A percentile compares a stretch with the other conserved stretches of the same genome.
These are phyloP conservation scores for Thraustotheca clavata DNA, from an alignment of 352 stramenopile species.

Conservation along the genomic window DNA sequence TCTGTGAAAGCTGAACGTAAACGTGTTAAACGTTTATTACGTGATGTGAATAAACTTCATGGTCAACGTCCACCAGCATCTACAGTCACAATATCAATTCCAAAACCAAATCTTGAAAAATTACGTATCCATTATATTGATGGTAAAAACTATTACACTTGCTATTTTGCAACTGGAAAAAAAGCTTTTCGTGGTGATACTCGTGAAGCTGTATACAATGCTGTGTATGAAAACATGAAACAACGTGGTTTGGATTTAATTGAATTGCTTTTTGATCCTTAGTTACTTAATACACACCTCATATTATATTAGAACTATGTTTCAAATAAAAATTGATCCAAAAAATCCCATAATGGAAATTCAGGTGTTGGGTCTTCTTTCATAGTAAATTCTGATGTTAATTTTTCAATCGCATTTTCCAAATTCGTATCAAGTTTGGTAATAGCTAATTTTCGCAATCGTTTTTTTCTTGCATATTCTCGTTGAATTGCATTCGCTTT, in stretches of 20 bases:
- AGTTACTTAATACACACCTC: no score
- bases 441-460: slow-evolving; percentile 22
- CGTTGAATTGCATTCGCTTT: slow-evolving; percentile 25
- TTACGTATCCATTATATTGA: no score
- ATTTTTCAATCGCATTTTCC: no score
- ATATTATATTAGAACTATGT: no score
- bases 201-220: no score
- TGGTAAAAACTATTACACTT: no score
- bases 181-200: not conserved
- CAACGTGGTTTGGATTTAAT: no score
- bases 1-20: not conserved
- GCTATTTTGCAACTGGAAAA: not conserved
- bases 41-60: not conserved
- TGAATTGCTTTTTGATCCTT: no score
- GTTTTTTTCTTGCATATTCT: slow-evolving; percentile 78
- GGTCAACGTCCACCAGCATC: not conserved
- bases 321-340: not conserved
- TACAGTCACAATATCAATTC: not conserved
- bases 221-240: no score
- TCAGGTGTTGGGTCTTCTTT: not conserved
- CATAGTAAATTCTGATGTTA: no score
- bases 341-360: not conserved
- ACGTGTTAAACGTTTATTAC: not conserved
- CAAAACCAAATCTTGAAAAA: not conserved
- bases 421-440: no score